Conservation (phyloP, 148 eudicot genomes). For the Selenicereus undatus region DNA sequence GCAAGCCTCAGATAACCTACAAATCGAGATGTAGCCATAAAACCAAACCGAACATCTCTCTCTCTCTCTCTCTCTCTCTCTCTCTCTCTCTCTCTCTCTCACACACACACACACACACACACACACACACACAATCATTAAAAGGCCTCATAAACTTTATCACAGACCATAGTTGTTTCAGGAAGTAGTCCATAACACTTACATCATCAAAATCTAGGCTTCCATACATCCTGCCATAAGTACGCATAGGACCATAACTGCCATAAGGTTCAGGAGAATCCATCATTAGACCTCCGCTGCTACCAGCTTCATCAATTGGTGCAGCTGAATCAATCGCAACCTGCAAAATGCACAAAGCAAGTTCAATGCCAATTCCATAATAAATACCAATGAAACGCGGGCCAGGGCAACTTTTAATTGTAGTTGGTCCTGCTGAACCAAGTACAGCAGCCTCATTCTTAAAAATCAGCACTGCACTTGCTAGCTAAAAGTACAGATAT, state of each 20-base stretch:
- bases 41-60: too few species aligned
- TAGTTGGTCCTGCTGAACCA: too few species aligned
- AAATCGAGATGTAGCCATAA: too few species aligned
- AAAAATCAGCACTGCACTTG: too few species aligned
- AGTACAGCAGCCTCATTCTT: too few species aligned
- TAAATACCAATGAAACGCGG: neutral
- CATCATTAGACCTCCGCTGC: constrained; percentile 59
- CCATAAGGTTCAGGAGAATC: constrained; percentile 67
- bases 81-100: too few species aligned
- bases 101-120: too few species aligned
- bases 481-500: too few species aligned
- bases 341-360: constrained; percentile 32
- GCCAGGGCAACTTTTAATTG: too few species aligned
- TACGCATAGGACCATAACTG: constrained; percentile 72
- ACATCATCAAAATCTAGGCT: constrained; percentile 78
- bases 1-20: too few species aligned
- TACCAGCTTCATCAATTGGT: constrained; percentile 83
- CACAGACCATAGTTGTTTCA: neutral
- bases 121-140: neutral
- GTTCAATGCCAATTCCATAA: neutral
- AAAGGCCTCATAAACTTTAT: neutral
- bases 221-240: constrained; percentile 77
- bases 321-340: constrained; percentile 97
- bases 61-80: too few species aligned
- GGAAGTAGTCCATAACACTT: constrained; percentile 28